Base-by-base conservation (phyloP, 2,329 filamentous ascomycete genomes). In the Berkeleyomyces rouxiae region DNA sequence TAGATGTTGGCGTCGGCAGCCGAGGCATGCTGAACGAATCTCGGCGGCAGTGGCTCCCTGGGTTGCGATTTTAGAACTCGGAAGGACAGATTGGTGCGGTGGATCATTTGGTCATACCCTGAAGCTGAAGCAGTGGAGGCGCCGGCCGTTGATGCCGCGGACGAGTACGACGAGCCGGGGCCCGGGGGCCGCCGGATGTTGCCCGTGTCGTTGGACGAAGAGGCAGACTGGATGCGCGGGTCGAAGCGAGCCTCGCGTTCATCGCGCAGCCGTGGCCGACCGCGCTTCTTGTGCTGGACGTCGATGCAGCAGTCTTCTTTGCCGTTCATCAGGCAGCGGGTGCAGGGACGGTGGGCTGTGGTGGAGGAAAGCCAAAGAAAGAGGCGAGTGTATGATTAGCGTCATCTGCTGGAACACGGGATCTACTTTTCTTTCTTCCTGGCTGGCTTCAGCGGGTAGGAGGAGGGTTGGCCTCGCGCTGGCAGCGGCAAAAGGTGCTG, bases 241-340 rank as follows among this genome's bases (percentile, higher is more conserved):
- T 84, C 82, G 68, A 80, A 84, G 66, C 82, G 77, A 58, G 78
- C 70, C 66, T 85, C 82, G 67, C 81, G 77, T 65, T 88, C 86
- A 70, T 92, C 88, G 68, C 88, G 82, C 67, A 93, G 76, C 66
- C 88, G 80, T 65, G 88, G 88, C 58, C 88, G 80, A 49, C 88
- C 88, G 68, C 88, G 78, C 72, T 92, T 93, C 73, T 92, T 93
- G 73, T 93, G 88, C 70, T 90, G 86, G 42, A 93, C 88, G 72
- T 93, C 88, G 68, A 89, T 78, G 70, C 88, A 93, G 6, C 84
- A 79, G 64, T 90, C 87, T 77, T 92, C 79, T 69, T 92, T 93
- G 65, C 87, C 86, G 69, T 88, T 89, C 68, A 83, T 83, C 42
- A 87, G 75, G 70, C 88, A 93, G 70, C 88, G 81, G 37, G 85